Evolutionary conservation across 495 filamentous ascomycete species (phyloP), one percentile per base, ranked within the genome.

Genomic region (Pyronema omphalodes): DNA sequence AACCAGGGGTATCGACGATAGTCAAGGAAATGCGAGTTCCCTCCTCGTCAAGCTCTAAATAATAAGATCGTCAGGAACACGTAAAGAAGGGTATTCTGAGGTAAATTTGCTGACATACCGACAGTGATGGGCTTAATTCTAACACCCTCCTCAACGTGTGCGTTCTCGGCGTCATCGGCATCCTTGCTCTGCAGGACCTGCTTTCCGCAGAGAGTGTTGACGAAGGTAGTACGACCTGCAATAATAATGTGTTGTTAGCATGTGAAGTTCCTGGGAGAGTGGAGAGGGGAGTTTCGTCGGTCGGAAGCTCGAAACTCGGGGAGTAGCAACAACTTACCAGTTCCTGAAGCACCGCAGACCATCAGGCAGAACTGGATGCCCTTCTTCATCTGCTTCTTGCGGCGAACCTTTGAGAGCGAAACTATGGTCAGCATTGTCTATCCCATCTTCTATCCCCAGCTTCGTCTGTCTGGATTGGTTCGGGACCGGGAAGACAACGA

Each of bases 331-430:
- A 55, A 73, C 78, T 62, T 79, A 95, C 88, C 88, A 69, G 91
- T 96, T 69, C 91, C 91, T 61, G 88, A 94, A 66, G 91, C 89
- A 72, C 91, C 91, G 69, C 93, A 96, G 61, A 98, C 91, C 91
- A 98, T 98, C 81, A 98, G 68, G 73, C 89, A 96, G 76, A 98
- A 98, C 76, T 96, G 93, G 66, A 98, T 95, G 60, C 91, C 91
- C 82, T 96, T 98, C 83, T 98, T 98, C 72, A 96, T 89, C 77
- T 96, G 95, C 80, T 98, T 98, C 88, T 98, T 98, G 67, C 87
- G 82, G 72, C 91, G 88, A 69, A 94, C 88, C 82, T 93, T 58
- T 53, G 57, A 63, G 35, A 58, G 58, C 51, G 58, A 63, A 29
- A 57, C 34, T 49, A 58, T 53, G 51, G 50, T 57, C 55, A 46